These are phyloP conservation scores for Ceratocystis albifundus DNA, from an alignment of 2,329 filamentous ascomycete genomes.

Conservation along the genomic window DNA sequence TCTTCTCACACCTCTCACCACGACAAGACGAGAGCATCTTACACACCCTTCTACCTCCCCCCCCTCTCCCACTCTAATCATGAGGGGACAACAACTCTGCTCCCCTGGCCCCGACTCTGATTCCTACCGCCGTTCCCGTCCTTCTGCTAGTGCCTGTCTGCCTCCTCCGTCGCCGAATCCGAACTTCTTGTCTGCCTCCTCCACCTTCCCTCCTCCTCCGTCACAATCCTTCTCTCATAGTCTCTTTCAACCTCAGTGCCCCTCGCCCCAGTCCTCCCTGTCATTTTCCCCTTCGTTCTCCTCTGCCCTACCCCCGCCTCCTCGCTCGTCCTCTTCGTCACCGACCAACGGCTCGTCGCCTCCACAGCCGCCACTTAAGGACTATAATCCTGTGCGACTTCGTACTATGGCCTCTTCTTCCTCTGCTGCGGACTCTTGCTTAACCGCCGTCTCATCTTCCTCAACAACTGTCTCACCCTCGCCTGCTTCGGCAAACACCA, in stretches of 20 bases:
- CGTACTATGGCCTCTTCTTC: constrained; percentile 9
- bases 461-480: constrained; percentile 2
- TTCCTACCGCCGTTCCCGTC: background rate
- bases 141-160: background rate
- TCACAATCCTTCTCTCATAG: background rate
- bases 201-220: background rate
- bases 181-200: background rate
- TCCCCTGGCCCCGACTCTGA: constrained; percentile 4
- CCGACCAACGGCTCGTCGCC: background rate
- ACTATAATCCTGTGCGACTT: background rate
- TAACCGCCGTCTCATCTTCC: constrained; percentile 1
- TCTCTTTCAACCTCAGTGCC: background rate
- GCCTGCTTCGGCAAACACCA: background rate
- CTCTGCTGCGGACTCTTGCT: constrained; percentile 9
- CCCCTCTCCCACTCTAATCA: background rate
- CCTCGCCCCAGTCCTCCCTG: background rate
- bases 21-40: background rate
- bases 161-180: background rate
- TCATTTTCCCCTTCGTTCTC: background rate
- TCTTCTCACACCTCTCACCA: background rate
- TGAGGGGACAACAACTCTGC: background rate
- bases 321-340: background rate
- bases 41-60: background rate
- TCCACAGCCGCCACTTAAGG: background rate
- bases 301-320: background rate